A percentile compares a stretch with the other conserved stretches of the same genome.
Conservation (phyloP, 345 rosid species). For the Noccaea bulbosa region DNA sequence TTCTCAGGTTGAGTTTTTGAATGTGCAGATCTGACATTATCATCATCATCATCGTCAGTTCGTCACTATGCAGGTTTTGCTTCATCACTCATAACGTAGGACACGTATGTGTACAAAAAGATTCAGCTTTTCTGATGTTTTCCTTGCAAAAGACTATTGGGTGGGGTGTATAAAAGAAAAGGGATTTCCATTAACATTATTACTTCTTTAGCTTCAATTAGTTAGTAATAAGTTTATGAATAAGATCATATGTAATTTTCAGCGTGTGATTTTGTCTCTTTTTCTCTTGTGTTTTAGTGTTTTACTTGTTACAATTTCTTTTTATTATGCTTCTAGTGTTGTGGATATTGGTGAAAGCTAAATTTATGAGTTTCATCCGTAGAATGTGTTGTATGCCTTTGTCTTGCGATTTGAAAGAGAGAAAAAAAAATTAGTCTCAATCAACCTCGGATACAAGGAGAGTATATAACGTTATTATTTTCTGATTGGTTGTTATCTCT, state of each 20-base stretch:
- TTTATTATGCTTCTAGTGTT: neutral
- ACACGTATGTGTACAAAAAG: conserved; percentile 36
- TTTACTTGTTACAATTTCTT: conserved; percentile 13
- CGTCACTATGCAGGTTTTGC: conserved; percentile 41
- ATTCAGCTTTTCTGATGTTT: conserved; percentile 33
- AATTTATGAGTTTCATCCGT: neutral
- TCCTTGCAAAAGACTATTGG: conserved; percentile 35
- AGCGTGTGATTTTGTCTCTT: conserved; percentile 30
- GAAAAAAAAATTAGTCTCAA: neutral
- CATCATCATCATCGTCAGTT: too few relatives aligned
- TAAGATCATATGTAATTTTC: conserved; percentile 18
- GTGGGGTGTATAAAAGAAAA: conserved; percentile 40
- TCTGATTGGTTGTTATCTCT: too few relatives aligned
- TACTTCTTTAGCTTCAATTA: conserved; percentile 14
- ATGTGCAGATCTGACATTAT: conserved; percentile 19
- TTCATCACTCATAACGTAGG: conserved; percentile 39
- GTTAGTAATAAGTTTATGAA: conserved; percentile 16
- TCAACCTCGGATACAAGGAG: neutral
- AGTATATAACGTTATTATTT: too few relatives aligned
- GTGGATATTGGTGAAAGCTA: conserved; percentile 18
- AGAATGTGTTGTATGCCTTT: neutral
- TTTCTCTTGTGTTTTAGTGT: conserved; percentile 25
- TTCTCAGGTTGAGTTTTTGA: conserved; percentile 19
- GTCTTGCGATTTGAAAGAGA: neutral
- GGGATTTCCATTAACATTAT: conserved; percentile 25